Percentiles rank a stretch among this genome's conserved stretches.
phyloP scores from a whole-genome alignment of 371 early-diverging fungal genomes.

The Zychaea mexicana region DNA sequence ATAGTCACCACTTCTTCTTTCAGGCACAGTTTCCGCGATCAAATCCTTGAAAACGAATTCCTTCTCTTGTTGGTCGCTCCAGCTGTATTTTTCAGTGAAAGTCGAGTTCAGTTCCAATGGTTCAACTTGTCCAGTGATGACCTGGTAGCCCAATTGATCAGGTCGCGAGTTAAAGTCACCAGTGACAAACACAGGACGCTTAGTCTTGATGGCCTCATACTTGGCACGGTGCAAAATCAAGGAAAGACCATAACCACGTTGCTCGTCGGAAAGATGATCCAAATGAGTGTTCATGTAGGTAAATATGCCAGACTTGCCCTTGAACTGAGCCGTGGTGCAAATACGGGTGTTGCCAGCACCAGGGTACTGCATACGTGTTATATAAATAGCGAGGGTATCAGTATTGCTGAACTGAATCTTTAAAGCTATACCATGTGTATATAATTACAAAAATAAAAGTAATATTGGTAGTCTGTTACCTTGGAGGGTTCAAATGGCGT shows the following conservation, averaged over 20 bases:
- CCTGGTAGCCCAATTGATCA: not conserved
- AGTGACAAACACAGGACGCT: slow-evolving; percentile 1
- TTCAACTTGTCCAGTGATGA: not conserved
- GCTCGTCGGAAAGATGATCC: not conserved
- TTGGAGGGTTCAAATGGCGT: slow-evolving; percentile 1
- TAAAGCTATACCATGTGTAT: not conserved
- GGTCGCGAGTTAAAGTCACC: not conserved
- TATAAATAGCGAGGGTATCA: too few species aligned
- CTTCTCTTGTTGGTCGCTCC: not conserved
- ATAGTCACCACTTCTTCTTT: not conserved
- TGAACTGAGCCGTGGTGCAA: not conserved
- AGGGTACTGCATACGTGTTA: not conserved
- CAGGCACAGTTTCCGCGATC: not conserved
- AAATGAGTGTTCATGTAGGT: slow-evolving; percentile 1
- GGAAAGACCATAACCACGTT: slow-evolving; percentile 4
- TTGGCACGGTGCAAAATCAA: slow-evolving; percentile 1
- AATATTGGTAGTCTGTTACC: not conserved
- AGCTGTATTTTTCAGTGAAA: not conserved
- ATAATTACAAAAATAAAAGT: not conserved
- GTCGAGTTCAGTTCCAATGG: not conserved
- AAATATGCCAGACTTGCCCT: not conserved
- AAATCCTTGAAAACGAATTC: not conserved
- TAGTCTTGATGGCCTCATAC: not conserved
- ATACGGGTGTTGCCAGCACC: not conserved
- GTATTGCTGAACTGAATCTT: not conserved